These are phyloP conservation scores for Pugionium cornutum DNA, from an alignment of 345 rosid genomes.

Conservation along the genomic window DNA sequence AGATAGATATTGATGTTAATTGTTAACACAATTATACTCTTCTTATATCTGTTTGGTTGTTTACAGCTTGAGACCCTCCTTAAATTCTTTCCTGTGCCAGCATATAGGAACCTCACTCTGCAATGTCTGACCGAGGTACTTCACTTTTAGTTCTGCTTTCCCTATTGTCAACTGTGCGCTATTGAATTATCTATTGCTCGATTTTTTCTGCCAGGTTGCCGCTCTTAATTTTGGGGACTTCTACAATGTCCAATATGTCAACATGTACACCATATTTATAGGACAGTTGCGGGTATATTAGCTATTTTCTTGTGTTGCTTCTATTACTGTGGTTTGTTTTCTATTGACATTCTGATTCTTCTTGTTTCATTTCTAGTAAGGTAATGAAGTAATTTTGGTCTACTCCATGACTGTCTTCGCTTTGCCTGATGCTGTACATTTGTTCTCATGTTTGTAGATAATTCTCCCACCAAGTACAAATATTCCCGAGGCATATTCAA, in stretches of 20 bases:
- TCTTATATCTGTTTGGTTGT: conserved; percentile 34
- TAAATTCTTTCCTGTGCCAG: conserved; percentile 75
- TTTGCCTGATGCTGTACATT: conserved; percentile 20
- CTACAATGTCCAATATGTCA: conserved; percentile 76
- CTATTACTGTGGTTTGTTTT: neutral
- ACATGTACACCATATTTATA: conserved; percentile 77
- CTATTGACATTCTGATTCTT: conserved; percentile 3
- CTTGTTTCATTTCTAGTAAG: conserved; percentile 13
- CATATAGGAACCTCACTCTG: conserved; percentile 89
- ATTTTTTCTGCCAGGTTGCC: conserved; percentile 65
- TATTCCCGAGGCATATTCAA: conserved; percentile 89
- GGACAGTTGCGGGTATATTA: conserved; percentile 78
- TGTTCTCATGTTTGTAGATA: conserved; percentile 48
- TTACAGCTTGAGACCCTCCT: conserved; percentile 90
- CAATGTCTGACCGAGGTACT: conserved; percentile 96
- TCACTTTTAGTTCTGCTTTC: conserved; percentile 11
- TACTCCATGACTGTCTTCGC: conserved; percentile 18
- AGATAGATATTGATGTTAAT: conserved; percentile 26
- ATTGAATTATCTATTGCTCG: conserved; percentile 4
- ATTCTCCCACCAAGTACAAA: conserved; percentile 77
- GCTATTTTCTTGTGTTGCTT: conserved; percentile 11
- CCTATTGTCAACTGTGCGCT: conserved; percentile 11
- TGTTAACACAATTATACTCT: conserved; percentile 25
- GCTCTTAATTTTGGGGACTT: conserved; percentile 88
- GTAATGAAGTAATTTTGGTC: neutral